Evolutionary conservation across 2,329 filamentous ascomycete species (phyloP).

Genomic region (Xylariaceae sp.): DNA sequence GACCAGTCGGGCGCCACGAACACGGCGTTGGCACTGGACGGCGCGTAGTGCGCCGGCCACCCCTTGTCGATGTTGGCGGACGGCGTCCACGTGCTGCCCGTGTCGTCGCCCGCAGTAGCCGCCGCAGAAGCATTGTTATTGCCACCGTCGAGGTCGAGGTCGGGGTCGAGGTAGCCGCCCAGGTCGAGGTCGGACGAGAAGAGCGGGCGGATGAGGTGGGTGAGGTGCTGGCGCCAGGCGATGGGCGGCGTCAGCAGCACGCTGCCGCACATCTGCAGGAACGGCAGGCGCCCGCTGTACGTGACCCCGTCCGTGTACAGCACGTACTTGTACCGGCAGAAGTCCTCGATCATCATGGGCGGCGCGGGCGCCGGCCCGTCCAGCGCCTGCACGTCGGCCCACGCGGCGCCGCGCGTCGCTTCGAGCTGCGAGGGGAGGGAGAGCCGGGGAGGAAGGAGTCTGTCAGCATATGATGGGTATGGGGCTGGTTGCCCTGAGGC

Average conservation of each 20-base stretch:
- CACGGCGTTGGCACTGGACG: conserved; percentile 6
- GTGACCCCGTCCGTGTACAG: conserved; percentile 47
- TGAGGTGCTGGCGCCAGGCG: conserved; percentile 41
- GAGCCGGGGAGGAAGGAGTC: no score
- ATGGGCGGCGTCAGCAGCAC: conserved; percentile 41
- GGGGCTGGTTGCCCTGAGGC: no score
- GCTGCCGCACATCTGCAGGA: conserved; percentile 41
- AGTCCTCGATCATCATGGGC: conserved; percentile 39
- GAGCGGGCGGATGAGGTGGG: conserved; percentile 38
- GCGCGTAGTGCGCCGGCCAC: conserved; percentile 3
- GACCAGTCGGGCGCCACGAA: conserved; percentile 9
- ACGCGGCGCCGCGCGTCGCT: conserved; percentile 27
- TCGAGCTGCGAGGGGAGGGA: no score
- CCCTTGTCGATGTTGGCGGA: background rate
- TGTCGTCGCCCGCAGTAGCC: background rate
- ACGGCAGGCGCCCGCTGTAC: conserved; percentile 45
- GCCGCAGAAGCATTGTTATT: background rate
- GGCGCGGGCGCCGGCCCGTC: conserved; percentile 18
- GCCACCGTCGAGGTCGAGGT: background rate
- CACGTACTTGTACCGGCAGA: conserved; percentile 44
- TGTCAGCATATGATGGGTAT: no score
- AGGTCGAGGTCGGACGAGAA: conserved; percentile 26
- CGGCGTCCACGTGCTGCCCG: background rate
- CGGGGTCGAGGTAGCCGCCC: background rate
- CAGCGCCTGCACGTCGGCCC: conserved; percentile 42